These are phyloP conservation scores for Cyberlindnera galapagoensis DNA, from an alignment of 805 yeast genomes.

Conservation along the genomic window DNA sequence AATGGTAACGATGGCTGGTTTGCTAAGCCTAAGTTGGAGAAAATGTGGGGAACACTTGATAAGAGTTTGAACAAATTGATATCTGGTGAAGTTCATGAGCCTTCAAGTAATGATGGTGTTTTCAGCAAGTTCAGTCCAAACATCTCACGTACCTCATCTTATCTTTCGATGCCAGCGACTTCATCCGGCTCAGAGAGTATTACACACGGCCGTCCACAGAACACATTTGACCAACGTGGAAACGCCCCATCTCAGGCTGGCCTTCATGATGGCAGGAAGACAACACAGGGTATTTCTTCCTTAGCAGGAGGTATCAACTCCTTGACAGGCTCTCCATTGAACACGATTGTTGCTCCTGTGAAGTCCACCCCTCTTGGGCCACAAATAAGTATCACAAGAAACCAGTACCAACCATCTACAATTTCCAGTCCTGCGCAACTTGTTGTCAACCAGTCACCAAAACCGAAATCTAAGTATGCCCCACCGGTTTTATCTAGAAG, in stretches of 20 bases:
- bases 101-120: constrained; percentile 38
- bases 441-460: constrained; percentile 12
- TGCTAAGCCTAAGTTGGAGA: constrained; percentile 69
- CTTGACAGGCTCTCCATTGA: too few relatives aligned
- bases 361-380: too few relatives aligned
- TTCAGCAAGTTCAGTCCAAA: constrained; percentile 69
- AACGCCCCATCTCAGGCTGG: constrained; percentile 3
- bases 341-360: too few relatives aligned
- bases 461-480: constrained; percentile 13
- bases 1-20: constrained; percentile 64
- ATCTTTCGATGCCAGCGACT: constrained; percentile 14
- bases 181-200: constrained; percentile 5
- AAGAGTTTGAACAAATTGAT: constrained; percentile 73
- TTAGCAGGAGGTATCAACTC: too few relatives aligned
- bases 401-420: too few relatives aligned
- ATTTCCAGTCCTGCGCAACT: constrained; percentile 6
- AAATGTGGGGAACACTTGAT: constrained; percentile 84
- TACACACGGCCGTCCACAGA: constrained; percentile 4
- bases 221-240: constrained; percentile 2
- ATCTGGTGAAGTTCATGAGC: constrained; percentile 57
- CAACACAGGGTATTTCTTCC: too few relatives aligned
- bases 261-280: background rate
- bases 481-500: constrained; percentile 14
- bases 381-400: too few relatives aligned
- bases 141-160: constrained; percentile 47